Percentiles rank a stretch among this genome's conserved stretches.
phyloP scores from a whole-genome alignment of 345 rosid species.

The Gossypioides kirkii region DNA sequence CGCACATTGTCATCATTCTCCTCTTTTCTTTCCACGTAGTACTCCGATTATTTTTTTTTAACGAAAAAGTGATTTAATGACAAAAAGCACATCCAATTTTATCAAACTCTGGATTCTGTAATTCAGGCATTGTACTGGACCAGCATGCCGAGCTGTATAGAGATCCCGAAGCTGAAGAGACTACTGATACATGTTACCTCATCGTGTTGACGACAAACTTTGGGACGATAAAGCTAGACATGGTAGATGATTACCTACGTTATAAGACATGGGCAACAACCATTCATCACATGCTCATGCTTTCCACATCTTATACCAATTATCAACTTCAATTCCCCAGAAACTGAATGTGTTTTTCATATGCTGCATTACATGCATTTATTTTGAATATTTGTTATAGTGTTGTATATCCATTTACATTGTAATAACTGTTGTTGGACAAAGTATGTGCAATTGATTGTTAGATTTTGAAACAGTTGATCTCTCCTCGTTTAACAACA shows the following conservation, averaged over 20 bases:
- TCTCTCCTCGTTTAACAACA: too few species aligned
- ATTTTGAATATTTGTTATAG: background rate
- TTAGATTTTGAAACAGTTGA: background rate
- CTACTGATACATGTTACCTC: conserved; percentile 56
- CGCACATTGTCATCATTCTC: background rate
- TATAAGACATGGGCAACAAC: conserved; percentile 74
- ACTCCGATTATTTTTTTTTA: background rate
- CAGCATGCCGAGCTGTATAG: conserved; percentile 66
- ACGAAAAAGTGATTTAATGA: background rate
- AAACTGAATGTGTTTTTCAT: conserved; percentile 20
- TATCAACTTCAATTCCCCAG: conserved; percentile 43
- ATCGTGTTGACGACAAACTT: conserved; percentile 56
- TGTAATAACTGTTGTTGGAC: background rate
- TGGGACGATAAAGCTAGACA: conserved; percentile 78
- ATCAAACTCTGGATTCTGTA: conserved; percentile 1
- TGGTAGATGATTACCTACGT: conserved; percentile 62
- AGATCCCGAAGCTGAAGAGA: conserved; percentile 39
- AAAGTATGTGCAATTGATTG: background rate
- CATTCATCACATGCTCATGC: conserved; percentile 60
- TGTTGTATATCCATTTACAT: conserved; percentile 16
- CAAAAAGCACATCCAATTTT: background rate
- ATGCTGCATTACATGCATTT: background rate
- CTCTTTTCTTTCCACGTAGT: background rate
- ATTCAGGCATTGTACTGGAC: conserved; percentile 55
- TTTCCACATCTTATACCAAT: conserved; percentile 51